phyloP scores from a whole-genome alignment of 192 early-diverging fungal species.

The Linnemannia elongata region DNA sequence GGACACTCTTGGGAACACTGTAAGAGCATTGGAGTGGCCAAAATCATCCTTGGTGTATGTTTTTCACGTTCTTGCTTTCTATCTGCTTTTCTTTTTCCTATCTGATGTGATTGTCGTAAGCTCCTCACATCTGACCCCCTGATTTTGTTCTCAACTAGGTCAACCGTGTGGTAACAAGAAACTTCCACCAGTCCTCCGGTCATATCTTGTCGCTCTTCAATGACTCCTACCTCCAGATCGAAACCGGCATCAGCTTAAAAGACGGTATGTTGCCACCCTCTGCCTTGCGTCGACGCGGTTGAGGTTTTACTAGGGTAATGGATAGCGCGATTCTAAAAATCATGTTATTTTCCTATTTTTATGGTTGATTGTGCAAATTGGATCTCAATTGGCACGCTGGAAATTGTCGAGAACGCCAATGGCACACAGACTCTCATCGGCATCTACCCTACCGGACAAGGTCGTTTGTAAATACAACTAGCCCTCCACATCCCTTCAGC shows the following conservation, averaged over 20 bases:
- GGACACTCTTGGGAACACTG: conserved; percentile 4
- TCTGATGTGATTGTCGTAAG: no score
- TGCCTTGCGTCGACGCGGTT: no score
- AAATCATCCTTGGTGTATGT: conserved; percentile 23
- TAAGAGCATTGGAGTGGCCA: conserved; percentile 11
- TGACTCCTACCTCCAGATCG: conserved; percentile 70
- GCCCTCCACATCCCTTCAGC: neutral
- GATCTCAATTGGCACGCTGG: conserved; percentile 71
- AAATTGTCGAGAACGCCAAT: conserved; percentile 69
- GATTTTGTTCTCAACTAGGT: no score
- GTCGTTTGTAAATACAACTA: neutral
- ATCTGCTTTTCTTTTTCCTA: neutral
- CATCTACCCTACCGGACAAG: conserved; percentile 50
- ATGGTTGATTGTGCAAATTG: neutral
- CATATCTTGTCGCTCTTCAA: conserved; percentile 70
- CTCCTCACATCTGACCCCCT: no score
- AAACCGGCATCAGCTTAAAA: conserved; percentile 75
- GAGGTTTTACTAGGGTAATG: no score
- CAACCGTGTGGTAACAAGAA: conserved; percentile 74
- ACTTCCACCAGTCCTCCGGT: conserved; percentile 68
- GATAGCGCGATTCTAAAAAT: no score
- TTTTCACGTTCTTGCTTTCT: neutral
- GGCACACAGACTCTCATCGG: conserved; percentile 51
- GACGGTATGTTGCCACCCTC: conserved; percentile 55
- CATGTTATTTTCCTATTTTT: no score